Percentiles rank a stretch among this genome's conserved stretches.
These are phyloP conservation scores for Phaeosphaeriaceae sp. DNA, from an alignment of 2,329 filamentous ascomycete genomes.

Conservation along the genomic window DNA sequence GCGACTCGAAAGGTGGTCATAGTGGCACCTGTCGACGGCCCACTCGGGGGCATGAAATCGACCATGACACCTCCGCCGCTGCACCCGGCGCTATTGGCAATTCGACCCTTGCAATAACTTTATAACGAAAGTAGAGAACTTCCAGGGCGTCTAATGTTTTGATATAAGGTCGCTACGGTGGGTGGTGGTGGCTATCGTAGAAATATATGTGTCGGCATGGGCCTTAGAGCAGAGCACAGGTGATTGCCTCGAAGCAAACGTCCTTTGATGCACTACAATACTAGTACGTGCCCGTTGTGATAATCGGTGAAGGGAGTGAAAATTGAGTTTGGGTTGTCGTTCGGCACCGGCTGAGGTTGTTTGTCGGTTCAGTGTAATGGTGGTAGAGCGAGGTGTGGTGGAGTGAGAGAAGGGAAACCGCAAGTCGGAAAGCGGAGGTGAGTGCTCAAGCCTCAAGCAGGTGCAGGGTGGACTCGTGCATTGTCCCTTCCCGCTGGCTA, in stretches of 20 bases:
- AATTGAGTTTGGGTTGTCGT: not conserved
- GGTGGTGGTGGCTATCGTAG: constrained; percentile 36
- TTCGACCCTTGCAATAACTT: constrained; percentile 9
- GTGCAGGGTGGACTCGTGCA: not conserved
- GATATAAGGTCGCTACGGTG: constrained; percentile 9
- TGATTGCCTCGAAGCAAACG: constrained; percentile 23
- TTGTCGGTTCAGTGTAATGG: constrained; percentile 12
- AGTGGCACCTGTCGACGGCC: constrained; percentile 41
- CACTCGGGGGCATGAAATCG: constrained; percentile 43
- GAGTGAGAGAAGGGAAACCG: constrained; percentile 21
- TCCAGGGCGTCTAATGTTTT: constrained; percentile 7
- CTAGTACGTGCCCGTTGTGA: not conserved
- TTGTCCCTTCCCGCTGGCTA: constrained; percentile 11
- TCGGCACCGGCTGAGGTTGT: constrained; percentile 5
- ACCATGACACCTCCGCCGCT: constrained; percentile 41
- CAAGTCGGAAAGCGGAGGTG: constrained; percentile 14
- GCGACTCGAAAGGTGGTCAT: constrained; percentile 49
- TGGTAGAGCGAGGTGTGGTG: constrained; percentile 13
- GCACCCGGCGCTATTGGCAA: constrained; percentile 28
- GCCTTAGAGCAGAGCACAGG: constrained; percentile 29
- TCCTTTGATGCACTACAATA: constrained; percentile 11
- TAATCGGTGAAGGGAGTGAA: not conserved
- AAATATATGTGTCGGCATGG: constrained; percentile 42
- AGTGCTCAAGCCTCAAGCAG: not conserved
- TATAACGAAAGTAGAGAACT: constrained; percentile 15